Conservation (phyloP, 495 filamentous ascomycete species). For the Aspergillus baeticus region DNA sequence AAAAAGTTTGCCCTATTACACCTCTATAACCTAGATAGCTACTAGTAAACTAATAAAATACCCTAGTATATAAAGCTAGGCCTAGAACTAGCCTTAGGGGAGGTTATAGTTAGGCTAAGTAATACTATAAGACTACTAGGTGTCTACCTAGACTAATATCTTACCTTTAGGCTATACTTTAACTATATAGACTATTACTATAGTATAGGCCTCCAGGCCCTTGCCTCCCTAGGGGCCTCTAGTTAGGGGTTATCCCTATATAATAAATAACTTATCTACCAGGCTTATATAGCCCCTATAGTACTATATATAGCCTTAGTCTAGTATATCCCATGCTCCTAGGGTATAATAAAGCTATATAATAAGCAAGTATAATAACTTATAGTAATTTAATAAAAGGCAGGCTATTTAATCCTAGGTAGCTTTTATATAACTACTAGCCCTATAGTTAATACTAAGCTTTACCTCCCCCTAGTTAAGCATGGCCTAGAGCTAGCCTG, state of each 20-base stretch:
- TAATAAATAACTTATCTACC: constrained; percentile 27
- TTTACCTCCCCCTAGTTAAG: constrained; percentile 12
- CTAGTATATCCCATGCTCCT: constrained; percentile 19
- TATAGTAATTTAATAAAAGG: constrained; percentile 12
- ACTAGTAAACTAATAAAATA: too few species aligned
- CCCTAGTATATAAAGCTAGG: too few species aligned
- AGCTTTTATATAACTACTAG: constrained; percentile 16
- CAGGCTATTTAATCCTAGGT: constrained; percentile 7
- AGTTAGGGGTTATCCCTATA: too few species aligned
- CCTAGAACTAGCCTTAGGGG: too few species aligned
- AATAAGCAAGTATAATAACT: constrained; percentile 21
- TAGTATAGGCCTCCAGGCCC: constrained; percentile 18
- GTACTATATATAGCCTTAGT: constrained; percentile 21
- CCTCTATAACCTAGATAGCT: constrained; percentile 15
- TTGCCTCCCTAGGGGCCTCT: constrained; percentile 19
- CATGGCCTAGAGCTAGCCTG: constrained; percentile 1
- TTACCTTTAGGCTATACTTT: constrained; percentile 24
- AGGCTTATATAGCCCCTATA: constrained; percentile 22
- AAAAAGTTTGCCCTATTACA: constrained; percentile 32
- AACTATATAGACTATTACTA: constrained; percentile 23
- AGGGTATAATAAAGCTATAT: too few species aligned
- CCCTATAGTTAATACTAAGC: constrained; percentile 12
- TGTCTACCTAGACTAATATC: constrained; percentile 21
- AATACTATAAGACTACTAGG: constrained; percentile 23
- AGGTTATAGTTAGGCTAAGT: constrained; percentile 10